phyloP scores from a whole-genome alignment of 768 basidiomycete species.

The Lentinula sp. region DNA sequence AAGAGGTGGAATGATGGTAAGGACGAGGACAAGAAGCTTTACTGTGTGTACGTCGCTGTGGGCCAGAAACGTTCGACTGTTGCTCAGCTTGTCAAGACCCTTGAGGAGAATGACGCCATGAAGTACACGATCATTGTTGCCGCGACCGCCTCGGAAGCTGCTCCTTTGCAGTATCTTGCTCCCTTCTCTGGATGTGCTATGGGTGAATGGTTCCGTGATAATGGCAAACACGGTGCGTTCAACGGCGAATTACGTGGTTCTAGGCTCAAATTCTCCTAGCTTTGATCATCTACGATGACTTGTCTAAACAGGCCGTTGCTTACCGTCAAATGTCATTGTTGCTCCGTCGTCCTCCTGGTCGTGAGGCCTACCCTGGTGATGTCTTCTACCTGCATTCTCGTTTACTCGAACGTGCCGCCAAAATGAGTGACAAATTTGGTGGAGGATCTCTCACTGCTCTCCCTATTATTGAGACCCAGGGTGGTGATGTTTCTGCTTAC shows the following conservation, averaged over 20 bases:
- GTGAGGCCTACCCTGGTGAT: constrained; percentile 99
- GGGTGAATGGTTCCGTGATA: constrained; percentile 99
- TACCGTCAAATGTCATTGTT: constrained; percentile 99
- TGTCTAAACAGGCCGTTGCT: constrained; percentile 99
- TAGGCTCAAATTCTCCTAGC: constrained; percentile 29
- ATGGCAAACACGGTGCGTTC: constrained; percentile 90
- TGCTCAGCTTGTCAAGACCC: constrained; percentile 98
- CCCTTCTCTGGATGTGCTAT: constrained; percentile 99
- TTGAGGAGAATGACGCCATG: constrained; percentile 99
- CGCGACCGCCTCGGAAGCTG: constrained; percentile 98
- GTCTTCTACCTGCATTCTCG: constrained; percentile 99
- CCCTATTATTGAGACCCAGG: constrained; percentile 99
- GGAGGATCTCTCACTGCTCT: constrained; percentile 98
- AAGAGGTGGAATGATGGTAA: constrained; percentile 99
- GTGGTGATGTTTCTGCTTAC: constrained; percentile 99
- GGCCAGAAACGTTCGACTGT: constrained; percentile 99
- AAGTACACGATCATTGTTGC: constrained; percentile 99
- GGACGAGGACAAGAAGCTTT: constrained; percentile 96
- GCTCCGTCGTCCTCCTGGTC: constrained; percentile 99
- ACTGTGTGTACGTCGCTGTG: constrained; percentile 99
- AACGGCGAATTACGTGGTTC: neutral
- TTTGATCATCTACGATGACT: constrained; percentile 98
- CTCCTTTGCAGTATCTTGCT: constrained; percentile 98
- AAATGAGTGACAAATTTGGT: constrained; percentile 99
- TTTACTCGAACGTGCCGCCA: constrained; percentile 99